Evolutionary conservation across 441 rosid genomes (phyloP).

Genomic region (Omphalea diandra): DNA sequence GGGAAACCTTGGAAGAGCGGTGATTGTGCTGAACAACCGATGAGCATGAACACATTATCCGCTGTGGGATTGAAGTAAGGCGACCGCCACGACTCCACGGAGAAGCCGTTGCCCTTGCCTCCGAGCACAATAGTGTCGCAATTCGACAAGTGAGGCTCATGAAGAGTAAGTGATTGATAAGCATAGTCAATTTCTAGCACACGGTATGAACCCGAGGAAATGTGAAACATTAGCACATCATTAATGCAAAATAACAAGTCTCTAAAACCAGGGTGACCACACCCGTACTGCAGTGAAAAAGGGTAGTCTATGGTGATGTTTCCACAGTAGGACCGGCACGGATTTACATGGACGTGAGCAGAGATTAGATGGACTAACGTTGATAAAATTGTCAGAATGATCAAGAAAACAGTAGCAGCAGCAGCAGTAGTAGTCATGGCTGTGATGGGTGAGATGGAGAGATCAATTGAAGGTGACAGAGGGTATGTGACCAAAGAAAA

Average conservation of each 20-base stretch:
- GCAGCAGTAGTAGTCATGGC: slow-evolving; percentile 20
- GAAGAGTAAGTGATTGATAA: slow-evolving; percentile 64
- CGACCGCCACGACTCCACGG: slow-evolving; percentile 64
- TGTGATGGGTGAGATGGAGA: not conserved
- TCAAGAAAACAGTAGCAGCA: slow-evolving; percentile 3
- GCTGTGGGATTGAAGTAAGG: slow-evolving; percentile 66
- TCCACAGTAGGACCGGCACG: slow-evolving; percentile 77
- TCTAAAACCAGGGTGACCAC: slow-evolving; percentile 84
- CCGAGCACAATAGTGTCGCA: slow-evolving; percentile 70
- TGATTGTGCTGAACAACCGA: slow-evolving; percentile 66
- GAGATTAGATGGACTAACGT: not conserved
- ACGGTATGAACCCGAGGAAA: slow-evolving; percentile 80
- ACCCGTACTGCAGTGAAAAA: slow-evolving; percentile 63
- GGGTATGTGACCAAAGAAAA: not conserved
- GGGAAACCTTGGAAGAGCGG: slow-evolving; percentile 83
- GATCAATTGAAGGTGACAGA: not conserved
- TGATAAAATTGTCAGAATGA: slow-evolving; percentile 19
- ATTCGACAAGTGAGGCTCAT: slow-evolving; percentile 81
- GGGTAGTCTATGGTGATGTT: slow-evolving; percentile 80
- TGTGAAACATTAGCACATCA: slow-evolving; percentile 80
- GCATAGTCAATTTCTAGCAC: slow-evolving; percentile 84
- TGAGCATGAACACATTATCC: slow-evolving; percentile 80
- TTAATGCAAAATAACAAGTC: slow-evolving; percentile 82
- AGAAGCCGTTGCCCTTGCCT: slow-evolving; percentile 78
- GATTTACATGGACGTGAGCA: slow-evolving; percentile 19